phyloP scores from a whole-genome alignment of 768 basidiomycete species.

The Suillus cothurnatus region DNA sequence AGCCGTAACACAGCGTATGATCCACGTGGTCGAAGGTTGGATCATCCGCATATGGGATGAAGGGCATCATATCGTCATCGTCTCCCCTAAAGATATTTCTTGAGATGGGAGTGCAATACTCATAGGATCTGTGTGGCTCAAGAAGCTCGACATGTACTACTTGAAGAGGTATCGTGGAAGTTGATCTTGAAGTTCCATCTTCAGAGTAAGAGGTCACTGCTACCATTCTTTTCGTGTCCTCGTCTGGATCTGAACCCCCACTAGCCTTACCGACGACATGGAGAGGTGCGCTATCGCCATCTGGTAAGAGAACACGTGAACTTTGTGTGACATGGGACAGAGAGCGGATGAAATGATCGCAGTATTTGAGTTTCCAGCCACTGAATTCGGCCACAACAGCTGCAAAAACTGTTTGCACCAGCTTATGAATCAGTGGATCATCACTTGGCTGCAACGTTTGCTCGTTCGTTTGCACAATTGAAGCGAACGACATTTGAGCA shows the following conservation, averaged over 20 bases:
- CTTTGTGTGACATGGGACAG: background rate
- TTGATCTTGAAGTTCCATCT: background rate
- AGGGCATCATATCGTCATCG: conserved; percentile 57
- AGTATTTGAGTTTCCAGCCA: conserved; percentile 7
- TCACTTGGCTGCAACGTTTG: background rate
- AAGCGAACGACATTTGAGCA: background rate
- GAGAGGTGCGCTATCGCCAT: background rate
- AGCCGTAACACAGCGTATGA: conserved; percentile 45
- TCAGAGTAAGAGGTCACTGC: conserved; percentile 2
- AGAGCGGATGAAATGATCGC: conserved; percentile 2
- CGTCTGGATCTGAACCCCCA: background rate
- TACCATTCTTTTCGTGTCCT: background rate
- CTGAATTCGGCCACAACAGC: background rate
- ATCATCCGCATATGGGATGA: conserved; percentile 67
- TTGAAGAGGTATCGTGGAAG: conserved; percentile 3
- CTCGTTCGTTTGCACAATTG: background rate
- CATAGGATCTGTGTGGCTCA: conserved; percentile 47
- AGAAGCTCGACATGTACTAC: conserved; percentile 9
- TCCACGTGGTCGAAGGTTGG: conserved; percentile 44
- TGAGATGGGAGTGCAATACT: conserved; percentile 53
- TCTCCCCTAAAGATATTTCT: conserved; percentile 57
- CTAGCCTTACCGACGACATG: background rate
- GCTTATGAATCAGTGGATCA: background rate
- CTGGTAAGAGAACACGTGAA: background rate
- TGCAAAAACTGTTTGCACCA: conserved; percentile 1